phyloP scores from a whole-genome alignment of 1,139 yeast species.

The Yamadazyma buinensis region DNA sequence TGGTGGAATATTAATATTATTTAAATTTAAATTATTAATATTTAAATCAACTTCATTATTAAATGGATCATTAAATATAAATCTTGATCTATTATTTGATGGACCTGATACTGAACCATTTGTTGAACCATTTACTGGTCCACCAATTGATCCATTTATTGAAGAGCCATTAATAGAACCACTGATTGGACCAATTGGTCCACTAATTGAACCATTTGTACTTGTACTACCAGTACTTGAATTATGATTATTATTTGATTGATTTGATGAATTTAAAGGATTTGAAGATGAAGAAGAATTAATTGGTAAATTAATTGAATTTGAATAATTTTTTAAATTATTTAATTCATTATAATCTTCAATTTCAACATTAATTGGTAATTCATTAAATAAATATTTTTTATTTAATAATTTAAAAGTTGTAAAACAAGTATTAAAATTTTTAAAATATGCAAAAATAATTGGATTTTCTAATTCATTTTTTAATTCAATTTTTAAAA shows the following conservation, averaged over 20 bases:
- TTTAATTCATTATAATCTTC: constrained; percentile 17
- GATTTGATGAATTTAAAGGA: not conserved
- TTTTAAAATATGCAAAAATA: constrained; percentile 62
- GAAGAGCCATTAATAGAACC: too few relatives aligned
- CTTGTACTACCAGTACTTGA: not conserved
- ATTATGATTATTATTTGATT: constrained; percentile 15
- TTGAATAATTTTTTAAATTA: constrained; percentile 13
- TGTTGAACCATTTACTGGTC: not conserved
- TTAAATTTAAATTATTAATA: constrained; percentile 7
- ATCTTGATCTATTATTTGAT: constrained; percentile 47
- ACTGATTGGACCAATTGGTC: not conserved
- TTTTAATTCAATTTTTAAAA: constrained; percentile 54
- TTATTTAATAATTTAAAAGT: constrained; percentile 70
- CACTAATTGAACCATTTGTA: not conserved
- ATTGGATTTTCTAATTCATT: constrained; percentile 25
- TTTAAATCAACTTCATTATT: constrained; percentile 11
- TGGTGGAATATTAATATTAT: not conserved
- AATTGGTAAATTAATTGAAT: not conserved
- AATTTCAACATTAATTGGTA: constrained; percentile 50
- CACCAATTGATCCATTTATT: not conserved
- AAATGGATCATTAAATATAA: constrained; percentile 67
- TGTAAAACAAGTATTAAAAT: constrained; percentile 61
- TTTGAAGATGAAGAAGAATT: not conserved
- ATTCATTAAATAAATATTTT: constrained; percentile 61
- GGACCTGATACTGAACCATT: constrained; percentile 3